Percentiles rank a stretch among this genome's conserved stretches.
These are phyloP conservation scores for Fimicolochytrium jonesii DNA, from an alignment of 192 early-diverging fungal species.

Conservation along the genomic window DNA sequence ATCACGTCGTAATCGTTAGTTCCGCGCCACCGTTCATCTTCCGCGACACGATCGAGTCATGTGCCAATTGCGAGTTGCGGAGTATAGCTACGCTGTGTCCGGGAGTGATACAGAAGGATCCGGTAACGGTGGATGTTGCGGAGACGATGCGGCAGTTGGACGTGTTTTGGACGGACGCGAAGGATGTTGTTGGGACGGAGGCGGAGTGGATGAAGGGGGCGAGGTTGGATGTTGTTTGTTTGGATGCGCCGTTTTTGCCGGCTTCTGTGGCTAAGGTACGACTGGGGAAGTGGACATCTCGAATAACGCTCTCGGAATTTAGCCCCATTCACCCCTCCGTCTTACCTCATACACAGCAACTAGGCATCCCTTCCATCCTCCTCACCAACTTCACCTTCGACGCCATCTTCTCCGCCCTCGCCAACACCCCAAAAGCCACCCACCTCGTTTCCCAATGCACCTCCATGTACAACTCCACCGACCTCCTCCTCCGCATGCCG, in stretches of 20 bases:
- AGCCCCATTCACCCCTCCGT: no score
- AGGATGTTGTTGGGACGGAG: constrained; percentile 25
- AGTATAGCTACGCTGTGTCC: constrained; percentile 25
- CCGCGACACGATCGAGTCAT: no score
- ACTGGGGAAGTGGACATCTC: no score
- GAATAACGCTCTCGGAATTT: no score
- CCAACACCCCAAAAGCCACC: constrained; percentile 1
- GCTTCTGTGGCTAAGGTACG: constrained; percentile 37
- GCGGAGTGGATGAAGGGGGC: constrained; percentile 24
- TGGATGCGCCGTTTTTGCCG: constrained; percentile 42
- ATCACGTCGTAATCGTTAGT: constrained; percentile 32
- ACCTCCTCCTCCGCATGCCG: constrained; percentile 42
- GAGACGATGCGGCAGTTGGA: constrained; percentile 19
- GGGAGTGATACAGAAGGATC: constrained; percentile 39
- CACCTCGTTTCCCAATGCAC: constrained; percentile 12
- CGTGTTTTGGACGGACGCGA: constrained; percentile 14
- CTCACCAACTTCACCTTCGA: constrained; percentile 54
- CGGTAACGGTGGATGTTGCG: constrained; percentile 42
- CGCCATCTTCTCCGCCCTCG: constrained; percentile 36
- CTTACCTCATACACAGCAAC: no score
- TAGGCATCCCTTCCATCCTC: constrained; percentile 32
- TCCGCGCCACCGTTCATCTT: constrained; percentile 34
- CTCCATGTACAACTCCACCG: constrained; percentile 24
- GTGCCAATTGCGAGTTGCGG: background rate
- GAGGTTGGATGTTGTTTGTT: constrained; percentile 30